These are phyloP conservation scores for barley (Hordeum vulgare) DNA, from an alignment of 176 grass and related monocot species.

Conservation along the genomic window MorexV3_pseudomolecules_assembly NC_058523.1:93667271-93667770, in stretches of 20 bases:
- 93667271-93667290: neutral
- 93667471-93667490: too few relatives aligned
- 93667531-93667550: slow-evolving; percentile 22
- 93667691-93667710: too few relatives aligned
- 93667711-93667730: too few relatives aligned
- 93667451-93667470: neutral
- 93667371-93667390: slow-evolving; percentile 9
- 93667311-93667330: neutral
- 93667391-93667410: neutral
- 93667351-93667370: slow-evolving; percentile 30
- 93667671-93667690: too few relatives aligned
- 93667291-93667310: neutral
- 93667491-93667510: neutral
- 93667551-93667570: neutral
- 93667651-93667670: too few relatives aligned
- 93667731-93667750: too few relatives aligned
- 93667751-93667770: too few relatives aligned
- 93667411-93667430: neutral
- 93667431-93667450: neutral
- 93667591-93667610: neutral
- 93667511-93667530: neutral
- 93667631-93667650: neutral
- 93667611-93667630: neutral
- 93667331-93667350: neutral
- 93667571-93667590: neutral